phyloP scores from a whole-genome alignment of 257 asterid genomes.

The Nicotiana otophora region DNA sequence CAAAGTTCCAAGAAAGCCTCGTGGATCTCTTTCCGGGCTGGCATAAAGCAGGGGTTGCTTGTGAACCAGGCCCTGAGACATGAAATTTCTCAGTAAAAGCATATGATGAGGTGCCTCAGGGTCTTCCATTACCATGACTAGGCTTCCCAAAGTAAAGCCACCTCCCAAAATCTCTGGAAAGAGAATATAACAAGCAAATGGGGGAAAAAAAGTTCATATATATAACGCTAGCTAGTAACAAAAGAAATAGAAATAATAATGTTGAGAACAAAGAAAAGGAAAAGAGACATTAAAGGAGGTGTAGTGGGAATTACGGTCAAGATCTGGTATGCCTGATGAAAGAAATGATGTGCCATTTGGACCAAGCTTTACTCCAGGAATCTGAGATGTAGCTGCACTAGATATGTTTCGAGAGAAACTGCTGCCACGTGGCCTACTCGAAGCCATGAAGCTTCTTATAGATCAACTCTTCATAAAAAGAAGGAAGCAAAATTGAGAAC shows the following conservation, averaged over 20 bases:
- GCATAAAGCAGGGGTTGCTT: slow-evolving; percentile 84
- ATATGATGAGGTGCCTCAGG: slow-evolving; percentile 97
- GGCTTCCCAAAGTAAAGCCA: slow-evolving; percentile 82
- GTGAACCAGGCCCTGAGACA: slow-evolving; percentile 92
- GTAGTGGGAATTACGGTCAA: slow-evolving; percentile 60
- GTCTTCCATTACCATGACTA: slow-evolving; percentile 91
- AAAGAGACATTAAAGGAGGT: not conserved
- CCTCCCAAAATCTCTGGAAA: slow-evolving; percentile 83
- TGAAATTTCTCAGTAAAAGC: slow-evolving; percentile 90
- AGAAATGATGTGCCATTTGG: slow-evolving; percentile 79
- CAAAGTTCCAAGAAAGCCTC: slow-evolving; percentile 88
- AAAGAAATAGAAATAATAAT: not conserved
- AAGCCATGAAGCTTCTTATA: slow-evolving; percentile 41
- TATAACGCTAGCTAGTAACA: not conserved
- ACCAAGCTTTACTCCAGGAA: slow-evolving; percentile 87
- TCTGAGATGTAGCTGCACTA: slow-evolving; percentile 40
- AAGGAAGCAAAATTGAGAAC: not conserved
- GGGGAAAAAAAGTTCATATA: not conserved
- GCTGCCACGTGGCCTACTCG: slow-evolving; percentile 54
- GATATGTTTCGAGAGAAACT: slow-evolving; percentile 79
- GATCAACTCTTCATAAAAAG: slow-evolving; percentile 16
- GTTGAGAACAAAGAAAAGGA: not conserved
- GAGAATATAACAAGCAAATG: not conserved
- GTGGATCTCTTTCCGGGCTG: slow-evolving; percentile 85
- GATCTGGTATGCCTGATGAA: slow-evolving; percentile 86